Conservation (phyloP, 1,139 yeast species). For the Suhomyces anneliseae region DNA sequence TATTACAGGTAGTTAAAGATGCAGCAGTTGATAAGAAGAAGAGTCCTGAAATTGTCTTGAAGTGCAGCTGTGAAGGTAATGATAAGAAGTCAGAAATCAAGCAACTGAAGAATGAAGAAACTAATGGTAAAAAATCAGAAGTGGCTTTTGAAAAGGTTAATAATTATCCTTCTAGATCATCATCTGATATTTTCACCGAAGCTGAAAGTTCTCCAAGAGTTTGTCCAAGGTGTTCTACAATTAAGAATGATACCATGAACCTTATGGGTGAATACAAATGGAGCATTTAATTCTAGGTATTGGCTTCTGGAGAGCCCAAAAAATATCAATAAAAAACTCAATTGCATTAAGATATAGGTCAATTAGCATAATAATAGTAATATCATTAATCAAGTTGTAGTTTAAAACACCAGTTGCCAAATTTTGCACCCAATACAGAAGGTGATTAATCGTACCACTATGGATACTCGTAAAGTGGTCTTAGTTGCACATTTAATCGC, state of each 20-base stretch:
- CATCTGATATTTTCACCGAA: not conserved
- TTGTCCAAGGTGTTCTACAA: slow-evolving; percentile 6
- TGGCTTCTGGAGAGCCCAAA: too few species aligned
- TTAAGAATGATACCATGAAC: slow-evolving; percentile 22
- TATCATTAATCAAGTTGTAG: too few species aligned
- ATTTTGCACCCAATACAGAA: too few species aligned
- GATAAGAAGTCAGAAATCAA: not conserved
- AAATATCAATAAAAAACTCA: too few species aligned
- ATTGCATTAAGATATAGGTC: too few species aligned
- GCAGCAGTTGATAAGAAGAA: not conserved
- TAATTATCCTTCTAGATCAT: not conserved
- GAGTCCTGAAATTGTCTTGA: not conserved
- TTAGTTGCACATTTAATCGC: too few species aligned
- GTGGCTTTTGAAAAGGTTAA: too few species aligned
- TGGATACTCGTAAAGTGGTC: too few species aligned
- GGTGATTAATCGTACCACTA: too few species aligned
- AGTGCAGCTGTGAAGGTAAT: not conserved
- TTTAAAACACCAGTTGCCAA: too few species aligned
- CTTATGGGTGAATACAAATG: slow-evolving; percentile 38
- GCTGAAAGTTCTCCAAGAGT: not conserved
- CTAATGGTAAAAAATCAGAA: not conserved
- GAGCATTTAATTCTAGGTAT: slow-evolving; percentile 17
- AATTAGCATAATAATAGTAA: too few species aligned
- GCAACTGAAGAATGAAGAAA: not conserved
- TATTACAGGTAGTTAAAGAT: slow-evolving; percentile 1